Evolutionary conservation across 2,329 filamentous ascomycete species (phyloP).

Genomic region (Paraphoma chrysanthemicola): DNA sequence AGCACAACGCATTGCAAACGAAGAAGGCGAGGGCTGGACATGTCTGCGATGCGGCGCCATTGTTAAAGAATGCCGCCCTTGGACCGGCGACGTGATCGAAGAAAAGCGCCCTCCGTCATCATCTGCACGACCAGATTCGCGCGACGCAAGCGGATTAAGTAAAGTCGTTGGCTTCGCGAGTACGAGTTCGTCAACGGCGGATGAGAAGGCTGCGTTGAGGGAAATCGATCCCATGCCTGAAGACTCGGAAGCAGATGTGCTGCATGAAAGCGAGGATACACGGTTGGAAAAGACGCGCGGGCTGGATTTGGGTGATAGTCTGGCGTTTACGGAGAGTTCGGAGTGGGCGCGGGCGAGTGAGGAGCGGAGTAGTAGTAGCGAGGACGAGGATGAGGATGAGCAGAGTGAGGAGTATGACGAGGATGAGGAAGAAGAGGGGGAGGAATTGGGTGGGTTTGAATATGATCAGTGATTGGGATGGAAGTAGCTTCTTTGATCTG

Average conservation of each 20-base stretch:
- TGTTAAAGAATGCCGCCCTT: constrained; percentile 86
- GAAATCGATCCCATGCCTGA: constrained; percentile 44
- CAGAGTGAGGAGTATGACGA: constrained; percentile 48
- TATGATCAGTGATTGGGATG: constrained; percentile 17
- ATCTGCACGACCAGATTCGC: constrained; percentile 5
- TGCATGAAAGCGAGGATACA: constrained; percentile 15
- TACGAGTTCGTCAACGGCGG: constrained; percentile 7
- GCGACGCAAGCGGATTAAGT: constrained; percentile 3
- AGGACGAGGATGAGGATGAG: constrained; percentile 30
- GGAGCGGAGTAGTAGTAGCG: constrained; percentile 13
- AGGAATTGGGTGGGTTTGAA: constrained; percentile 32
- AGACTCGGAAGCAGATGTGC: constrained; percentile 1
- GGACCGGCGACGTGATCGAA: constrained; percentile 87
- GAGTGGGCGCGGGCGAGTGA: constrained; percentile 47
- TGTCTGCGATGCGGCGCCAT: constrained; percentile 87
- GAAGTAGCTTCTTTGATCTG: background rate
- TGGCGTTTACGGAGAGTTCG: constrained; percentile 40
- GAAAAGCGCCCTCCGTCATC: constrained; percentile 15
- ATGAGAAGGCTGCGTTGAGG: constrained; percentile 19
- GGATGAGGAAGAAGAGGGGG: constrained; percentile 46
- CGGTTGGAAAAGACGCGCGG: constrained; percentile 25
- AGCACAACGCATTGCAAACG: constrained; percentile 85
- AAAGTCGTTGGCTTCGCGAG: constrained; percentile 28
- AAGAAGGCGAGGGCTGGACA: constrained; percentile 93
- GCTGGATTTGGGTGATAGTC: constrained; percentile 34